Percentiles rank a stretch among this genome's conserved stretches.
phyloP scores from a whole-genome alignment of 305 asterid species.

The Fraxinus sp. region DNA sequence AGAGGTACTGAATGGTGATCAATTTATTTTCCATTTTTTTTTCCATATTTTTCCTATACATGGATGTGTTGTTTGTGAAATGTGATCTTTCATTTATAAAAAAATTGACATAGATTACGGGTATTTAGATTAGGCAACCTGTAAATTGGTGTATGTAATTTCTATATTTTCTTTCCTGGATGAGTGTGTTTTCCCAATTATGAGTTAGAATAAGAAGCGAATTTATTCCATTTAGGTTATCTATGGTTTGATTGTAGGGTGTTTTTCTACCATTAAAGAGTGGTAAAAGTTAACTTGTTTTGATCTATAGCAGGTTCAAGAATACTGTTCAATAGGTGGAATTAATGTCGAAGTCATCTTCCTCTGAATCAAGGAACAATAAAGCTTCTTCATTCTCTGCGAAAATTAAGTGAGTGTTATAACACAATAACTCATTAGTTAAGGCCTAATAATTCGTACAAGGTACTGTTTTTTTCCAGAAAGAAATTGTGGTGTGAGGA shows the following conservation, averaged over 20 bases:
- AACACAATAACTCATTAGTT: slow-evolving; percentile 2
- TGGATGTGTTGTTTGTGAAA: neutral
- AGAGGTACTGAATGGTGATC: neutral
- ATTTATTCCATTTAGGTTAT: neutral
- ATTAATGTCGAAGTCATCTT: slow-evolving; percentile 60
- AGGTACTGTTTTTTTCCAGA: neutral
- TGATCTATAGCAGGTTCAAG: slow-evolving; percentile 40
- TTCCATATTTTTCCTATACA: neutral
- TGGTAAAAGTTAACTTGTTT: slow-evolving; percentile 21
- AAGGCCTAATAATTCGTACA: neutral
- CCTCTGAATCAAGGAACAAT: slow-evolving; percentile 36
- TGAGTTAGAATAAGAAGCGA: neutral
- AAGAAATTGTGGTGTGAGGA: neutral
- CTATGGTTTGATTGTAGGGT: neutral
- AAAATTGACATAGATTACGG: slow-evolving; percentile 17
- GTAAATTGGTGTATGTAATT: neutral
- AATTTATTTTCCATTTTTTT: neutral
- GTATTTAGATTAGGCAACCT: slow-evolving; percentile 11
- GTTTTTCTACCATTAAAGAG: slow-evolving; percentile 1
- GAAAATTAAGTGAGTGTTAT: slow-evolving; percentile 44
- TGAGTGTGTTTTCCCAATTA: neutral
- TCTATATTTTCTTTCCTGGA: neutral
- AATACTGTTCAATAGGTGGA: slow-evolving; percentile 33
- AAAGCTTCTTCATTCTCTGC: slow-evolving; percentile 45
- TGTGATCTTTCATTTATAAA: neutral